These are phyloP conservation scores for Piper longum DNA, from an alignment of 164 flowering plant genomes.

Conservation along the genomic window DNA sequence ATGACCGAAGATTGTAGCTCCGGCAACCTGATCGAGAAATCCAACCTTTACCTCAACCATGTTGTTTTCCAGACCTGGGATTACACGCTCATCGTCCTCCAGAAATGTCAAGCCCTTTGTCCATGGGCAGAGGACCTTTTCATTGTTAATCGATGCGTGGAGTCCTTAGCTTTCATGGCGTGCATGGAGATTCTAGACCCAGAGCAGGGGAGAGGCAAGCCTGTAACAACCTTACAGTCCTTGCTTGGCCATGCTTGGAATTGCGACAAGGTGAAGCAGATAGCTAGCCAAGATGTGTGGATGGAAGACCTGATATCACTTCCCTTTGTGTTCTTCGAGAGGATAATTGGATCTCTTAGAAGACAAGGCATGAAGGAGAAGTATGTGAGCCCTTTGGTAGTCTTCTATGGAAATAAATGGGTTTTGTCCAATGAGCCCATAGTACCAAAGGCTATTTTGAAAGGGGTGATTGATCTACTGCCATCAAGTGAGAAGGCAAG, in stretches of 20 bases:
- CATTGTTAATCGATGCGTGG: conserved; percentile 81
- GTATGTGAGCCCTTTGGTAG: conserved; percentile 61
- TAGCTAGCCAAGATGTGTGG: conserved; percentile 56
- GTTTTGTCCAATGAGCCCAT: conserved; percentile 38
- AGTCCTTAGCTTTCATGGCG: conserved; percentile 91
- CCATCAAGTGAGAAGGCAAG: conserved; percentile 42
- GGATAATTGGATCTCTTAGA: conserved; percentile 67
- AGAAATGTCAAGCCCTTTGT: conserved; percentile 52
- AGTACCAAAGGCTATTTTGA: neutral
- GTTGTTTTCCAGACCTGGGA: conserved; percentile 87
- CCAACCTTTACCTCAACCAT: conserved; percentile 74
- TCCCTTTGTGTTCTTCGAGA: conserved; percentile 61
- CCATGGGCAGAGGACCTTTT: conserved; percentile 76
- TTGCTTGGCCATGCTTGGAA: conserved; percentile 48
- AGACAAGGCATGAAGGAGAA: conserved; percentile 95
- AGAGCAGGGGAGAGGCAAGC: conserved; percentile 50
- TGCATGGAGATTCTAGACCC: conserved; percentile 98
- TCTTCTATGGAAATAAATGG: conserved; percentile 82
- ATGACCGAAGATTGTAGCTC: conserved; percentile 59
- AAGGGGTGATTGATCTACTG: conserved; percentile 42
- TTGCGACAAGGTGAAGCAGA: conserved; percentile 32
- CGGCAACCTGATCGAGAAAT: conserved; percentile 57
- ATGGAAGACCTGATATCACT: conserved; percentile 70
- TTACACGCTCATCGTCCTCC: conserved; percentile 74
- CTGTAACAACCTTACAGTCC: conserved; percentile 42